These are phyloP conservation scores for Graphiopsis chlorocephala DNA, from an alignment of 2,329 filamentous ascomycete genomes.

Conservation along the genomic window DNA sequence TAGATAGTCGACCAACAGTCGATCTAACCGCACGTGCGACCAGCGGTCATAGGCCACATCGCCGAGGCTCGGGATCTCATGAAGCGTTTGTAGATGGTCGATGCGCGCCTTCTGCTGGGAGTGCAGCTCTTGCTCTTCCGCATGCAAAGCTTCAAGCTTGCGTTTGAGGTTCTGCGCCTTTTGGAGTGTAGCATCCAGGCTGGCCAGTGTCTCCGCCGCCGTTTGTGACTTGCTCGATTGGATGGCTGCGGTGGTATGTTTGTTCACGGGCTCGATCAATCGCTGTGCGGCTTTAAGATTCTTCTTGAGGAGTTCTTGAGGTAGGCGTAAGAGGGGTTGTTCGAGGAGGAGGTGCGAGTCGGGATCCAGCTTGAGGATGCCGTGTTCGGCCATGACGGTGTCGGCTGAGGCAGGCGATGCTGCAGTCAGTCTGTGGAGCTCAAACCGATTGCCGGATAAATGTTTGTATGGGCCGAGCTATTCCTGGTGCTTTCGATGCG, in stretches of 20 bases:
- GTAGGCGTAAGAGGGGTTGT: constrained; percentile 88
- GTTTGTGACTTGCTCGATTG: constrained; percentile 35
- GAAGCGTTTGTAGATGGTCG: constrained; percentile 75
- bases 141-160: constrained; percentile 73
- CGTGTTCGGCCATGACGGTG: constrained; percentile 44
- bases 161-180: constrained; percentile 84
- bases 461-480: not conserved
- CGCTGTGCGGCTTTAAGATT: constrained; percentile 88
- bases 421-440: not conserved
- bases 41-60: constrained; percentile 94
- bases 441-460: not conserved
- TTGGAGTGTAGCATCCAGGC: constrained; percentile 78
- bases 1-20: constrained; percentile 89
- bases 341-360: constrained; percentile 78
- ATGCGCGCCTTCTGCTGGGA: constrained; percentile 73
- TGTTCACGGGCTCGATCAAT: constrained; percentile 69
- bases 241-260: constrained; percentile 58
- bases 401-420: not conserved
- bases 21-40: constrained; percentile 76
- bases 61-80: constrained; percentile 73
- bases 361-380: constrained; percentile 66
- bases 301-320: constrained; percentile 86
- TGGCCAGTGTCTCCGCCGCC: constrained; percentile 67
- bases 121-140: constrained; percentile 77
- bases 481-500: not conserved